Conservation (phyloP, 2,329 filamentous ascomycete species). For the Rugonectria rugulosa region DNA sequence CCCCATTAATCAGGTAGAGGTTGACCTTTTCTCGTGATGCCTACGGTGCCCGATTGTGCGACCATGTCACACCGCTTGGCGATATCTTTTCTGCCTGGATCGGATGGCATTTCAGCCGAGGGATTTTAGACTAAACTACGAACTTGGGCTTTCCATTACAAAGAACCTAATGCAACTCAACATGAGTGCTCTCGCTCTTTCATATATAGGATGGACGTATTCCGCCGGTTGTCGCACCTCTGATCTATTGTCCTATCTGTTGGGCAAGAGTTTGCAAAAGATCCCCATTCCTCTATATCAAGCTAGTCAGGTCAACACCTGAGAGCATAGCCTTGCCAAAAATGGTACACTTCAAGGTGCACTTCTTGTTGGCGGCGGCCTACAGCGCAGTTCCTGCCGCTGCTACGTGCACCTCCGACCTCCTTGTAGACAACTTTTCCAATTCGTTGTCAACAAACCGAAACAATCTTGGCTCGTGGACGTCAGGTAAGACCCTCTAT, state of each 20-base stretch:
- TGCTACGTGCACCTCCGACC: conserved; percentile 38
- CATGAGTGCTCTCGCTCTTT: conserved; percentile 1
- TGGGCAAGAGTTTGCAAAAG: neutral
- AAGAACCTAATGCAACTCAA: conserved; percentile 9
- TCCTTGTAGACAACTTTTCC: conserved; percentile 45
- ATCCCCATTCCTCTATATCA: neutral
- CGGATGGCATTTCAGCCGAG: conserved; percentile 17
- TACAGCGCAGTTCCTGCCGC: conserved; percentile 24
- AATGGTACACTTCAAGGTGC: conserved; percentile 26
- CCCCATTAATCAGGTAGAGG: neutral
- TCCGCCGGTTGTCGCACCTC: neutral
- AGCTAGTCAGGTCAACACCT: neutral
- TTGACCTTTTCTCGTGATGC: neutral
- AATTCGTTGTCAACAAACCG: conserved; percentile 41
- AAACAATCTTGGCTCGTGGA: conserved; percentile 46
- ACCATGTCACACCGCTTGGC: conserved; percentile 1
- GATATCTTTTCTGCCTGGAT: conserved; percentile 1
- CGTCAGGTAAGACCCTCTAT: conserved; percentile 42
- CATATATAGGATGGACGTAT: conserved; percentile 3
- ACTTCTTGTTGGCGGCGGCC: conserved; percentile 21
- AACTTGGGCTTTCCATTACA: conserved; percentile 5
- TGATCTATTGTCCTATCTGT: neutral
- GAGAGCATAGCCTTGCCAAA: conserved; percentile 2
- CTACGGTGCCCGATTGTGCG: neutral
- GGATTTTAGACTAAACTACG: conserved; percentile 3